Conservation (phyloP, 1,284 basidiomycete genomes). For the Moniliophthora roreri region DNA sequence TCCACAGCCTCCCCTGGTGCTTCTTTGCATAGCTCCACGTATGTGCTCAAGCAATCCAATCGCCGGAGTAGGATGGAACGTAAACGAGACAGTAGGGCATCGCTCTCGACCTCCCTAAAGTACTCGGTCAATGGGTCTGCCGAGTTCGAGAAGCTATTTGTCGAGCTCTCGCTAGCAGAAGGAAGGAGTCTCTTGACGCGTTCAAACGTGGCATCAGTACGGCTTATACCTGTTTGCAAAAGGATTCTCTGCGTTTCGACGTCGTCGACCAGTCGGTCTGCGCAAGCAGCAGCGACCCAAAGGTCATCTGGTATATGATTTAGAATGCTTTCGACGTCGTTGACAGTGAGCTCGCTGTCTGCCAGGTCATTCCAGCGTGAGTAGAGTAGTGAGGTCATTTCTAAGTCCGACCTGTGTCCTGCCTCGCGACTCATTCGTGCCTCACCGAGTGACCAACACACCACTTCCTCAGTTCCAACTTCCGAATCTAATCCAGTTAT, state of each 20-base stretch:
- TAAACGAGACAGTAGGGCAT: slow-evolving; percentile 63
- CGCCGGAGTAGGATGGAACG: slow-evolving; percentile 62
- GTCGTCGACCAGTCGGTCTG: slow-evolving; percentile 65
- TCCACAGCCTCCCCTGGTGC: slow-evolving; percentile 28
- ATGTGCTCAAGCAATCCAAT: slow-evolving; percentile 68
- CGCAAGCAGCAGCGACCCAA: slow-evolving; percentile 72
- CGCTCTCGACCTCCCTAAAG: slow-evolving; percentile 51
- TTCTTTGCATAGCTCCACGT: slow-evolving; percentile 53
- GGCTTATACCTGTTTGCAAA: slow-evolving; percentile 59
- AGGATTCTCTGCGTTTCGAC: slow-evolving; percentile 53
- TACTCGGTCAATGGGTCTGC: slow-evolving; percentile 38
- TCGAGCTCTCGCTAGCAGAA: slow-evolving; percentile 14
- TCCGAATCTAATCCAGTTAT: no score
- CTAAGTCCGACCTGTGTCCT: background rate
- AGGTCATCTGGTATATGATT: slow-evolving; percentile 58
- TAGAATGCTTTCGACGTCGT: slow-evolving; percentile 50
- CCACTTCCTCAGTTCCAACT: no score
- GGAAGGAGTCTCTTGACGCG: slow-evolving; percentile 39
- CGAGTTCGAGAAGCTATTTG: slow-evolving; percentile 28
- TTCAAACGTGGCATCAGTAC: slow-evolving; percentile 49
- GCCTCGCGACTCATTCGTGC: no score
- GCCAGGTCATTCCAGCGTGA: slow-evolving; percentile 55
- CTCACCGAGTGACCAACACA: no score
- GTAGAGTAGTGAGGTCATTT: slow-evolving; percentile 35
- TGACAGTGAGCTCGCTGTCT: slow-evolving; percentile 54